Evolutionary conservation across 108 stramenopile species (phyloP).

Genomic region (Pseudonitzschia delicatissima): DNA sequence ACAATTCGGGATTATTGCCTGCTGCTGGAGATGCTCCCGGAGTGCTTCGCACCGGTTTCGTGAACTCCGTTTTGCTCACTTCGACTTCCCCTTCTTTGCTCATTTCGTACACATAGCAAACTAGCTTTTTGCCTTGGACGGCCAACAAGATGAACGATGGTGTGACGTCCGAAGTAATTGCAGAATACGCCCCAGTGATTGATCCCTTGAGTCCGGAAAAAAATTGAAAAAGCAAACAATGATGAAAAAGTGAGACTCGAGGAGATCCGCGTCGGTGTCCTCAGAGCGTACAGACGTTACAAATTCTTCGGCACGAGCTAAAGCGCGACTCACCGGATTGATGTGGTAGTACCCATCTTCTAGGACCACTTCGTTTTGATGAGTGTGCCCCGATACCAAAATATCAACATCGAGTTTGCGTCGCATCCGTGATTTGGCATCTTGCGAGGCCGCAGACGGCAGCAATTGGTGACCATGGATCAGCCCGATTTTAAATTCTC

Average conservation of each 20-base stretch:
- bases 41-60: constrained; percentile 36
- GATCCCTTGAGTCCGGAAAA: constrained; percentile 57
- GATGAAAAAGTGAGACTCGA: too few species aligned
- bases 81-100: constrained; percentile 67
- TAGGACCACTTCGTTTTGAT: constrained; percentile 85
- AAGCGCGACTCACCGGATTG: constrained; percentile 76
- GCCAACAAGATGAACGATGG: constrained; percentile 94
- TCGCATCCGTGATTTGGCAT: constrained; percentile 69
- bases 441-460: constrained; percentile 74
- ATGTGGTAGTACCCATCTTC: constrained; percentile 84
- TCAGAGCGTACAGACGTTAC: too few species aligned
- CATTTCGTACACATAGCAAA: constrained; percentile 90
- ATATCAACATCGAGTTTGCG: constrained; percentile 92
- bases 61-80: constrained; percentile 83
- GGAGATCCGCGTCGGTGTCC: too few species aligned
- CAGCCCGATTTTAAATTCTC: constrained; percentile 92
- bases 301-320: too few species aligned
- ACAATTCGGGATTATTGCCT: constrained; percentile 14
- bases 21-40: not conserved
- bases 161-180: constrained; percentile 42
- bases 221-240: too few species aligned
- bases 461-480: constrained; percentile 93
- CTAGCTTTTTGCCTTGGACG: constrained; percentile 89
- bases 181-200: constrained; percentile 91
- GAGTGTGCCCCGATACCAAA: constrained; percentile 92